These are phyloP conservation scores for Collybia sp. DNA, from an alignment of 768 basidiomycete species.

Conservation along the genomic window DNA sequence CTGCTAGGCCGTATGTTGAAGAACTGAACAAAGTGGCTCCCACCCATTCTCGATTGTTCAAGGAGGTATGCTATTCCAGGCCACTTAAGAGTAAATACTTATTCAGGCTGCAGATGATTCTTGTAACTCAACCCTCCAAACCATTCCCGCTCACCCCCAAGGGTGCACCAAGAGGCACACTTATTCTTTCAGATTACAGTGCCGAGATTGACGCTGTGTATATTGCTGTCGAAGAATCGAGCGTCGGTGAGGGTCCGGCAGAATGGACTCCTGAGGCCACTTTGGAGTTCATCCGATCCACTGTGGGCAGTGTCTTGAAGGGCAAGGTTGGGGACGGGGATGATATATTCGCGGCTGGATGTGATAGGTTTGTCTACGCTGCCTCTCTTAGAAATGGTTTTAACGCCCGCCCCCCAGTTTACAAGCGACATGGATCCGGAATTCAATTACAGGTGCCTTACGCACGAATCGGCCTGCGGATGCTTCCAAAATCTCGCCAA, in stretches of 20 bases:
- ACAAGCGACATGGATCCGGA: conserved; percentile 35
- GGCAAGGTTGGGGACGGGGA: conserved; percentile 17
- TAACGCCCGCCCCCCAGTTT: conserved; percentile 18
- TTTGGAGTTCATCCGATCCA: conserved; percentile 23
- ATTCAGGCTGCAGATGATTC: conserved; percentile 26
- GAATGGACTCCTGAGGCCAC: conserved; percentile 18
- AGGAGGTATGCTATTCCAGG: conserved; percentile 22
- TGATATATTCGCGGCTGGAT: conserved; percentile 30
- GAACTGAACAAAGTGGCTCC: conserved; percentile 30
- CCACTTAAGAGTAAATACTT: neutral
- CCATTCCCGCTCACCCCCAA: conserved; percentile 35
- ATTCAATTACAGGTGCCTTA: conserved; percentile 29
- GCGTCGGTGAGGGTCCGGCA: conserved; percentile 18
- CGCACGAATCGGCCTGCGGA: conserved; percentile 14
- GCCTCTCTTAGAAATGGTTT: neutral
- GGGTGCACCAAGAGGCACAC: conserved; percentile 24
- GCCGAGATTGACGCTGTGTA: conserved; percentile 33
- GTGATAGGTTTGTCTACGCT: conserved; percentile 23
- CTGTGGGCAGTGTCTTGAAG: conserved; percentile 24
- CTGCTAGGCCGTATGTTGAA: conserved; percentile 30
- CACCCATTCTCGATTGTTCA: conserved; percentile 35
- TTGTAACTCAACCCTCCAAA: conserved; percentile 24
- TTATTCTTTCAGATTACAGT: conserved; percentile 27
- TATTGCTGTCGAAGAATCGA: conserved; percentile 20
- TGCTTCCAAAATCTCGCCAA: conserved; percentile 9